Evolutionary conservation across 805 yeast genomes (phyloP).

Genomic region (Starmerella cellae): DNA sequence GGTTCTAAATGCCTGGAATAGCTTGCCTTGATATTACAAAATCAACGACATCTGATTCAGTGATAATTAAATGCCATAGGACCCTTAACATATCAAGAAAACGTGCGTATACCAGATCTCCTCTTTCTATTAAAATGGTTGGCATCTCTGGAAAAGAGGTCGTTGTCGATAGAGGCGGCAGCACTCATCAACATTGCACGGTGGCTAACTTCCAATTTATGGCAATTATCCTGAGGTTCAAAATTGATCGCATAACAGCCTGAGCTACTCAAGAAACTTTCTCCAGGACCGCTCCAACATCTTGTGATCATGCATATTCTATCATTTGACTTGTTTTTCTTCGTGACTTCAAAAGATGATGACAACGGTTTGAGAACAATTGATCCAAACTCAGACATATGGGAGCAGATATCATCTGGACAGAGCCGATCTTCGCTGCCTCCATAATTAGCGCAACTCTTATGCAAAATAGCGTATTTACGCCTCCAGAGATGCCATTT

Average conservation of each 20-base stretch:
- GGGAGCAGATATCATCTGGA: no score
- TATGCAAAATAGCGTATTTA: constrained; percentile 70
- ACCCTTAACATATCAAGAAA: no score
- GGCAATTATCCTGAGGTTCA: background rate
- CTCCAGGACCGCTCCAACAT: constrained; percentile 88
- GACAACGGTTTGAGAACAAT: constrained; percentile 80
- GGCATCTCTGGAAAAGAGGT: constrained; percentile 64
- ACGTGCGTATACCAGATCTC: no score
- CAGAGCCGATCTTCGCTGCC: no score
- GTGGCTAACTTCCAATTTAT: constrained; percentile 51
- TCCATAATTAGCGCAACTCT: no score
- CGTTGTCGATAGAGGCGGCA: constrained; percentile 88
- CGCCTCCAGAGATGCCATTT: constrained; percentile 95
- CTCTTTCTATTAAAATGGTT: no score
- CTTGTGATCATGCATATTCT: no score
- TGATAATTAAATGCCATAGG: no score
- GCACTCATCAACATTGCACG: constrained; percentile 76
- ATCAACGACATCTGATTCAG: no score
- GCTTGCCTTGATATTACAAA: no score
- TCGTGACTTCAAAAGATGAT: constrained; percentile 68
- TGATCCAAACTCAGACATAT: constrained; percentile 46
- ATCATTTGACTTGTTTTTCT: no score
- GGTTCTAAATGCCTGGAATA: no score
- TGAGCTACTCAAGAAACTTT: constrained; percentile 88
- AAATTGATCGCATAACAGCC: constrained; percentile 51